phyloP scores from a whole-genome alignment of 139 green algal species.

The Eudorina sp. region DNA sequence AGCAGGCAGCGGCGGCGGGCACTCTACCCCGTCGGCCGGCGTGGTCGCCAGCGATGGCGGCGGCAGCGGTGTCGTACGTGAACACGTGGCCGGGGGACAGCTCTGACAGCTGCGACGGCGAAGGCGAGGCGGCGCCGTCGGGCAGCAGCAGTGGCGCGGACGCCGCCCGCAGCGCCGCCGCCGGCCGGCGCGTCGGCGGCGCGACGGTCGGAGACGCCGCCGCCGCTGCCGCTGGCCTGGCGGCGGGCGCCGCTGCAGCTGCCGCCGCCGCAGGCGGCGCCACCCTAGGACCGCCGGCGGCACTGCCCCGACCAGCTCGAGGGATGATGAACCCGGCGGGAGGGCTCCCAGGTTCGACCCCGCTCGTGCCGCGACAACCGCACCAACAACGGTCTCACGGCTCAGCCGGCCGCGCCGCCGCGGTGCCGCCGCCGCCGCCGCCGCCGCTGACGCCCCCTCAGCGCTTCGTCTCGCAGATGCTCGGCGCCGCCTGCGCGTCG shows the following conservation, averaged over 20 bases:
- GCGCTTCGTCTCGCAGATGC: constrained; percentile 13
- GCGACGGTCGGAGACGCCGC: background rate
- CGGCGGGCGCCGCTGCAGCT: background rate
- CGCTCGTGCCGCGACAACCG: no score
- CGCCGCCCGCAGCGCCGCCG: background rate
- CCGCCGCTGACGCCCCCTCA: background rate
- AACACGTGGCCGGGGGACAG: constrained; percentile 15
- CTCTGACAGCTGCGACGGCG: constrained; percentile 4
- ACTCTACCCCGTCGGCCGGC: background rate
- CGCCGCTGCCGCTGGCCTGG: background rate
- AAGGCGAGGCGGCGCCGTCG: background rate
- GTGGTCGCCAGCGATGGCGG: background rate
- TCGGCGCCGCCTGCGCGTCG: background rate
- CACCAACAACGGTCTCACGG: no score
- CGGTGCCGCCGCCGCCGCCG: background rate
- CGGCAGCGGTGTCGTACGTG: background rate
- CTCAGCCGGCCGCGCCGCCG: background rate
- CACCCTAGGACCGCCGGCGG: background rate
- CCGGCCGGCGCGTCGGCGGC: background rate
- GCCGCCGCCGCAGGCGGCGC: background rate
- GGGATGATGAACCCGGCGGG: no score
- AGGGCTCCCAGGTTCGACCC: no score
- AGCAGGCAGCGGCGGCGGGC: background rate
- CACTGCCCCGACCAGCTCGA: background rate
- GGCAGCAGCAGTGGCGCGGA: background rate